Percentiles rank a stretch among this genome's conserved stretches.
These are phyloP conservation scores for Sphagnum fallax DNA, from an alignment of 228 moss, liverwort and hornwort species.

Conservation along the genomic window DNA sequence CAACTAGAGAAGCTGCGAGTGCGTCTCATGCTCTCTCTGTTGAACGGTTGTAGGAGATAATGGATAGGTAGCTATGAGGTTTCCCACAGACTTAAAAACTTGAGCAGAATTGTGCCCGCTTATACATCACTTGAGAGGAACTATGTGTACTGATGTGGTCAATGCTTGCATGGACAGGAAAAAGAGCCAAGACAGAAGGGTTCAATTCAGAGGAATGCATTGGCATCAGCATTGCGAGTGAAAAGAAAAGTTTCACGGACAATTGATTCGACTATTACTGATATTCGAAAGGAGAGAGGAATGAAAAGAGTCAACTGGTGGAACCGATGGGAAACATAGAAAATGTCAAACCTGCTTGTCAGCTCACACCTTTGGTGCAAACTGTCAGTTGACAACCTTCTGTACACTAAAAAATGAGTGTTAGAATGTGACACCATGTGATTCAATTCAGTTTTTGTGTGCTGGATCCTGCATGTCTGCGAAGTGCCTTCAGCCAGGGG, in stretches of 20 bases:
- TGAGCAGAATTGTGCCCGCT: background rate
- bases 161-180: constrained; percentile 28
- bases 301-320: constrained; percentile 81
- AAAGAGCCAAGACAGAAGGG: constrained; percentile 63
- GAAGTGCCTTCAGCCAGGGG: constrained; percentile 7
- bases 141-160: background rate
- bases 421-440: constrained; percentile 10
- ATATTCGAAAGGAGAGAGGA: constrained; percentile 41
- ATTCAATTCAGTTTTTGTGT: constrained; percentile 16
- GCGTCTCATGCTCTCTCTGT: background rate
- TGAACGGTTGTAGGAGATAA: too few relatives aligned
- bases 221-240: constrained; percentile 73
- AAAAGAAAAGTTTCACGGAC: constrained; percentile 68
- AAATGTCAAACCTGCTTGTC: constrained; percentile 2
- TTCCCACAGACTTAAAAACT: background rate
- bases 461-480: constrained; percentile 9
- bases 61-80: background rate
- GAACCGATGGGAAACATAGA: constrained; percentile 91
- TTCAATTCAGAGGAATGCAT: constrained; percentile 66
- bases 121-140: background rate
- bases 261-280: constrained; percentile 41
- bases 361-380: constrained; percentile 11
- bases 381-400: constrained; percentile 7
- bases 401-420: constrained; percentile 4
- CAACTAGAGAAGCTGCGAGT: constrained; percentile 74